Evolutionary conservation across 23 red algal genomes (phyloP), one percentile per base, ranked within the genome.

Genomic region (Porphyridium purpureum): DNA sequence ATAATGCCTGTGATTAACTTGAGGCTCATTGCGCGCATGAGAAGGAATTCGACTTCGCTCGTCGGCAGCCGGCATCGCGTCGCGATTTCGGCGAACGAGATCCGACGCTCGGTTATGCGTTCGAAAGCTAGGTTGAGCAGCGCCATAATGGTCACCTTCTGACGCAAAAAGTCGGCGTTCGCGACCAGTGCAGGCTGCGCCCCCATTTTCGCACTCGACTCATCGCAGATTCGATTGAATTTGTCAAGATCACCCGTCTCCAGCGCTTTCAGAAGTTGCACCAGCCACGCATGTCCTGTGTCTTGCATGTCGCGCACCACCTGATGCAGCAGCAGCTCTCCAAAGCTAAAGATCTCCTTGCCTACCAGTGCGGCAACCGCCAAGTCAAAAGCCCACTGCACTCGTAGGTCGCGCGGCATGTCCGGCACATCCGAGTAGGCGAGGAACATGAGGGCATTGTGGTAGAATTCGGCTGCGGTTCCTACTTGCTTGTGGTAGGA

Each of bases 291-390:
- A 31, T 75, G 66, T 46, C 81, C 84, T 17, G 64, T 64, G 32
- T 51, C 63, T 31, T 36, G 35, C 9, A 98, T 49, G 4, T 72
- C 62, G 35, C 65, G 66, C 2, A 98, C 72, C 34, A 98, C 74
- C 24, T 73, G 56, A 22, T 81, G 76, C 1, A 70, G 70, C 17
- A 84, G 75, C 58, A 98, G 72, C 58, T 98, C 90, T 53, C 90
- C 90, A 67, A 81, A 85, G 58, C 86, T 98, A 64, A 75, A 98
- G 71, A 98, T 86, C 17, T 74, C 81, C 54, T 67, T 70, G 11
- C 77, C 90, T 11, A 98, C 72, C n/a, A 98, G 47, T 7, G 90
- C 79, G 8, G 90, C 76, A 27, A 86, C 72, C 3, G 56, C 90
- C 31, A 98, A 66, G 40, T 98, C 90, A 78, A 86, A 85, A 4